Percentiles rank a stretch among this genome's conserved stretches.
These are phyloP conservation scores for Beauveria sp. DNA, from an alignment of 2,329 filamentous ascomycete genomes.

Conservation along the genomic window DNA sequence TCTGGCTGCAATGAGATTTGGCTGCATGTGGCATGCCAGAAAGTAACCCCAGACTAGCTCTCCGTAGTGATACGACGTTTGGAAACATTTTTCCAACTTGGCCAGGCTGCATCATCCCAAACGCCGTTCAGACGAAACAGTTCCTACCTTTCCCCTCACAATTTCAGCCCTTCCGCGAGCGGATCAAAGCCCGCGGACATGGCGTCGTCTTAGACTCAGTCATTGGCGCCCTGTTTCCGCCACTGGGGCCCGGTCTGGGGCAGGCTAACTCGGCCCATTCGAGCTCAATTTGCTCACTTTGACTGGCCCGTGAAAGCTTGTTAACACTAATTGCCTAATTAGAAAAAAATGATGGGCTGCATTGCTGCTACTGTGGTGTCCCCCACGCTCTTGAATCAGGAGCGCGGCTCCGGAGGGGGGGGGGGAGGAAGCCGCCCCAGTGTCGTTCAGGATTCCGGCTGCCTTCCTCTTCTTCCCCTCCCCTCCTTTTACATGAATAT, in stretches of 20 bases:
- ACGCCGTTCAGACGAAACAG: not conserved
- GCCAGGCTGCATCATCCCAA: too few species aligned
- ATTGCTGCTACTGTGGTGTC: not conserved
- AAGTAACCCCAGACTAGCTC: not conserved
- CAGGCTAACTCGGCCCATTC: not conserved
- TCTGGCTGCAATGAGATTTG: too few species aligned
- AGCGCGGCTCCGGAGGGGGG: not conserved
- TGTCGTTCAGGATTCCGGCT: not conserved
- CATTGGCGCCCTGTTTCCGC: slow-evolving; percentile 7
- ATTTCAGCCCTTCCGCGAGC: not conserved
- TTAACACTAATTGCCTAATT: not conserved
- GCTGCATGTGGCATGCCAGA: too few species aligned
- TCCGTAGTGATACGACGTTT: not conserved
- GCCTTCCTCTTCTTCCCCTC: not conserved
- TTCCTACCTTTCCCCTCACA: not conserved
- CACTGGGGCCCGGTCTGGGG: too few species aligned
- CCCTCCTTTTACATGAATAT: not conserved
- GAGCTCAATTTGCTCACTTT: not conserved
- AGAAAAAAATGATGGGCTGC: not conserved
- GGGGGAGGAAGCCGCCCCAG: not conserved
- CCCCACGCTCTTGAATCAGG: not conserved
- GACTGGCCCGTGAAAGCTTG: not conserved
- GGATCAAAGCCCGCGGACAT: slow-evolving; percentile 8
- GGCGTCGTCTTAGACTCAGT: not conserved
- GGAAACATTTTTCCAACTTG: not conserved